Evolutionary conservation across 768 basidiomycete species (phyloP), one percentile per base, ranked within the genome.

Genomic region (Mycena amicta): DNA sequence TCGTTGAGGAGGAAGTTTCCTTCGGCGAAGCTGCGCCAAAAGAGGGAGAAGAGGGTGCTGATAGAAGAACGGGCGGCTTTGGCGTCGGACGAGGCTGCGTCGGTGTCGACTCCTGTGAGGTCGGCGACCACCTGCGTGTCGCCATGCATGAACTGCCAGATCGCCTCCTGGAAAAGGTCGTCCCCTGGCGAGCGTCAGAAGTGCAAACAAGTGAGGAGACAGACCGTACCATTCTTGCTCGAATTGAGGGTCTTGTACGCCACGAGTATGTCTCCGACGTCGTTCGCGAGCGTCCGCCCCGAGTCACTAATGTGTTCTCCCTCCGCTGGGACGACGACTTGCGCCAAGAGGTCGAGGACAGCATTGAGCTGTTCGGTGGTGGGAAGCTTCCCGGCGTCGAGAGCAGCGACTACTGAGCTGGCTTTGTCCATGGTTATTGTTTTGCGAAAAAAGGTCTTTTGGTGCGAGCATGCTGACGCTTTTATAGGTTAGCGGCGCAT

Each of bases 1-100:
- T 90, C 88, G 49, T 76, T 69, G 57, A 86, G 74, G 28, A 88
- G 72, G 22, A 78, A 76, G 33, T 73, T 72, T 15, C 82, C 80
- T 65, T 88, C 87, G 0, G 80, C 71, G 22, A 86, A 40, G 23
- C 80, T 58, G 43, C 50, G 25, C 61, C 64, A 59, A n/a, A 65
- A 20, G 30, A 59, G 20, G 22, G 57, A 53, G 26, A 65, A 51
- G 40, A 65, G 52, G 20, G 51, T 55, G 5, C 33, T 53, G 4
- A 65, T 23, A 18, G 60, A 58, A 53, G 18, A 47, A 47, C 58
- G 49, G 40, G 60, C 61, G 29, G 50, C 31, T 1, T 61, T 26
- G 15, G 53, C 29, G 25, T 63, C 55, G 1, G 55, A 12, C 3
- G 55, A n/a, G 50, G 28, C 43, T 23, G 50, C 26, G 13, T 52